Evolutionary conservation across 352 stramenopile genomes (phyloP), one percentile per base, ranked within the genome.

Genomic region (Blastocystis sp.): DNA sequence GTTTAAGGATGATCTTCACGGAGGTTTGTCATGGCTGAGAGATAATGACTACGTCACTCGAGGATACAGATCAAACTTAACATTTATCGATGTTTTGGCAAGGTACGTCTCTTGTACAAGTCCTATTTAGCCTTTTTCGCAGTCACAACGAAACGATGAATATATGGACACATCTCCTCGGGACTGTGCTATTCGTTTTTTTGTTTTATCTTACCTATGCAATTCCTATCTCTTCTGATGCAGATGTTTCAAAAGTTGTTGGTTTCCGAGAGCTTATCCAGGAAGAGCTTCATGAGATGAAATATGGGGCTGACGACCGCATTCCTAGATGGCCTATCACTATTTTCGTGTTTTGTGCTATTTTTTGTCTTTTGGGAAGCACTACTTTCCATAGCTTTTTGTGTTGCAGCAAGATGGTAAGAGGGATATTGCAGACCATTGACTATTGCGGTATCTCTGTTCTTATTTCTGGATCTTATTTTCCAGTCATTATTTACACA

Each of bases 111-210:
- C 47, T 13, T 23, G 20, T 15, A 69, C 26, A 6, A 26, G 64
- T 54, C 11, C 53, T 68, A 7, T 11, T 20, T 84, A 84, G 77
- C 61, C 29, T 88, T 29, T 73, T 73, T 37, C 77, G 63, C 34
- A 64, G 43, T 43, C 61, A 73, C 29, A 88, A 88, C 23, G 77
- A 88, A 77, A 88, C 77, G 62, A 64, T 88, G 66, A 88, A 88
- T 43, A 50, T 88, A 0, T 88, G 77, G 77, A 79, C 77, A 7
- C 77, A 88, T 43, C 20, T 88, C 6, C 23, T 88, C 1, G 77
- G 77, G 7, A 20, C 66, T 3, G 23, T 63, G 15, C 29, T 88
- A 15, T 88, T 88, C 39, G 26, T 88, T 41, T 88, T 76, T 50
- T 54, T 88, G 29, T 55, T 84, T 29, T 84, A 66, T 41, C 43